These are phyloP conservation scores for Pythium aquatile DNA, from an alignment of 352 stramenopile species.

Conservation along the genomic window DNA sequence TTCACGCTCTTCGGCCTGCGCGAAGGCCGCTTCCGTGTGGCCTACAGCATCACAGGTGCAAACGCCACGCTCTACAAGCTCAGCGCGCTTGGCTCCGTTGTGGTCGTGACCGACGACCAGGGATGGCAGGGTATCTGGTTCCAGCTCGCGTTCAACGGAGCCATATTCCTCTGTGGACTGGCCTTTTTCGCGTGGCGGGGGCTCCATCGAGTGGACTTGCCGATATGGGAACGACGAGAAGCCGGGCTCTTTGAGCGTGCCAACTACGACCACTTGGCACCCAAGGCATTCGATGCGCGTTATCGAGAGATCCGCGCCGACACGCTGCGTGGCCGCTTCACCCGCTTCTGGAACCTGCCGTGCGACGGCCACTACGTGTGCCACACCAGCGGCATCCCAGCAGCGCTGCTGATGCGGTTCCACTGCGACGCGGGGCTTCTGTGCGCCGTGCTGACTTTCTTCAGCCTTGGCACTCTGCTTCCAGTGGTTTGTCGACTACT, in stretches of 20 bases:
- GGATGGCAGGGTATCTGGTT: slow-evolving; percentile 72
- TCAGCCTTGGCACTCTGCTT: slow-evolving; percentile 66
- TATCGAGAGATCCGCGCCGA: slow-evolving; percentile 47
- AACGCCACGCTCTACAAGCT: slow-evolving; percentile 45
- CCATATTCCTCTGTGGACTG: slow-evolving; percentile 51
- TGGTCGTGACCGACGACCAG: slow-evolving; percentile 46
- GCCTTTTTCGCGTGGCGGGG: slow-evolving; percentile 66
- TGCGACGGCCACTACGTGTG: slow-evolving; percentile 57
- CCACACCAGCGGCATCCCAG: slow-evolving; percentile 64
- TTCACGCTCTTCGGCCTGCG: slow-evolving; percentile 44
- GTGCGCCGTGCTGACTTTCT: slow-evolving; percentile 60
- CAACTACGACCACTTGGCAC: slow-evolving; percentile 64
- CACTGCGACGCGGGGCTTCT: slow-evolving; percentile 63
- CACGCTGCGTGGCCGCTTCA: slow-evolving; percentile 41
- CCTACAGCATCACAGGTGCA: slow-evolving; percentile 39
- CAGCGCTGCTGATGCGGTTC: slow-evolving; percentile 64
- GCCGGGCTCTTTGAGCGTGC: slow-evolving; percentile 67
- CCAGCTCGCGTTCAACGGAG: slow-evolving; percentile 58
- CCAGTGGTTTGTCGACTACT: slow-evolving; percentile 50
- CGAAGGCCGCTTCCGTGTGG: slow-evolving; percentile 55
- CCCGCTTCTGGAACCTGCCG: slow-evolving; percentile 43
- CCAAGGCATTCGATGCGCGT: slow-evolving; percentile 37
- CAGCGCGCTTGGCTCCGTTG: slow-evolving; percentile 47
- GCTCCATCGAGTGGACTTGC: slow-evolving; percentile 49
- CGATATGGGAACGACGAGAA: slow-evolving; percentile 61